Conservation (phyloP, 345 rosid genomes). For the Melaleuca alternifolia region DNA sequence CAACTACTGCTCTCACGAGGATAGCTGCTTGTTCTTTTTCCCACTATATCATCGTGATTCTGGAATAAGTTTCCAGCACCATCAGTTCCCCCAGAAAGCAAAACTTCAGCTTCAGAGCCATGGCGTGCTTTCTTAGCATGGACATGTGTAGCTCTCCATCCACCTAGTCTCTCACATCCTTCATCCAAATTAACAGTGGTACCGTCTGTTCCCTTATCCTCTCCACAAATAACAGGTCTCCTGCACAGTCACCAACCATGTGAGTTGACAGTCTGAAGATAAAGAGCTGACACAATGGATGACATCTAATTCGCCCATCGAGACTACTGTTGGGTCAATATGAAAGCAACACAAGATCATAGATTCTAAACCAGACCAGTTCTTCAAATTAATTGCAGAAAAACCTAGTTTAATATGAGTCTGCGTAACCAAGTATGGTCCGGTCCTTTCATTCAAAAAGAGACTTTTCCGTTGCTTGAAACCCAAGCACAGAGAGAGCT, state of each 20-base stretch:
- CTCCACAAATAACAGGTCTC: neutral
- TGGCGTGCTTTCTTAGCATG: neutral
- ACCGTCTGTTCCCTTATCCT: neutral
- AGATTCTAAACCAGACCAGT: neutral
- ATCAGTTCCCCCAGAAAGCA: neutral
- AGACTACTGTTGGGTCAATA: neutral
- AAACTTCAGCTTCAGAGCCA: neutral
- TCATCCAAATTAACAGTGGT: neutral
- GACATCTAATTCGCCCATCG: neutral
- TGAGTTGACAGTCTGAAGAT: neutral
- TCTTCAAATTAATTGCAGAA: neutral
- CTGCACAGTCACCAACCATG: neutral
- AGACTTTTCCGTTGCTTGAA: neutral
- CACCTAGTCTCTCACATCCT: slow-evolving; percentile 15
- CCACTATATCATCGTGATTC: slow-evolving; percentile 8
- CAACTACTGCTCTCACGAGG: slow-evolving; percentile 8
- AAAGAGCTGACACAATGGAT: neutral
- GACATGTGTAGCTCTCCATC: slow-evolving; percentile 51
- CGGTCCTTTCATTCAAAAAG: neutral
- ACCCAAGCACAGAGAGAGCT: neutral
- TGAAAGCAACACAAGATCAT: neutral
- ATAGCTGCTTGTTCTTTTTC: slow-evolving; percentile 9
- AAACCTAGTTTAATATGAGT: neutral
- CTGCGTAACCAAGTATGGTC: neutral
- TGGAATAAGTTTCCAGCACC: slow-evolving; percentile 7